Evolutionary conservation across 345 rosid species (phyloP).

Genomic region (Corymbia maculata): DNA sequence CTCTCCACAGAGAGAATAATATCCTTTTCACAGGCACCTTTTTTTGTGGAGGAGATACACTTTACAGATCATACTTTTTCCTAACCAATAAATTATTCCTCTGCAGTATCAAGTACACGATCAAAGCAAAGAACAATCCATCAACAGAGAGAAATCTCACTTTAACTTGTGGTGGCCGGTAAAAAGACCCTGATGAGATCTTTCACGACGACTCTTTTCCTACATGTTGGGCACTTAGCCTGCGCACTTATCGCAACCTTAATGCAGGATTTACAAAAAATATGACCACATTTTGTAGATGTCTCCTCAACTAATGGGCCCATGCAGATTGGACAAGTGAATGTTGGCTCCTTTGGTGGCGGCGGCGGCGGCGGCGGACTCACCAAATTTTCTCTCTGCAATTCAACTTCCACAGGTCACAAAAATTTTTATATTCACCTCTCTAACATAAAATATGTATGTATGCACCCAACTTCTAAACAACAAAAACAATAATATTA

Average conservation of each 20-base stretch:
- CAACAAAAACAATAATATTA: background rate
- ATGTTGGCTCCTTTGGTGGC: slow-evolving; percentile 58
- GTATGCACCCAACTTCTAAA: background rate
- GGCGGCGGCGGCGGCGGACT: slow-evolving; percentile 16
- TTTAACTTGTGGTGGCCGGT: slow-evolving; percentile 48
- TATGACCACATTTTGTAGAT: slow-evolving; percentile 94
- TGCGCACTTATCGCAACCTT: slow-evolving; percentile 43
- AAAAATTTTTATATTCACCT: background rate
- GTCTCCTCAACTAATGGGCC: slow-evolving; percentile 60
- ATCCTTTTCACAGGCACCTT: background rate
- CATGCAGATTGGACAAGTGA: slow-evolving; percentile 91
- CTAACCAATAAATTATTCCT: background rate
- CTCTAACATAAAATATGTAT: background rate
- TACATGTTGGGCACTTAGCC: slow-evolving; percentile 81
- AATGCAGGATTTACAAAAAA: slow-evolving; percentile 79
- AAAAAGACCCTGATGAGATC: slow-evolving; percentile 85
- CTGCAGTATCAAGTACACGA: background rate
- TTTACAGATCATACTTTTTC: background rate
- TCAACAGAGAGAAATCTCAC: background rate
- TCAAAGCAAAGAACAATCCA: background rate
- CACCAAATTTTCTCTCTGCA: slow-evolving; percentile 21
- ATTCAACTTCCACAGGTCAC: background rate
- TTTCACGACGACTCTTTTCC: slow-evolving; percentile 54
- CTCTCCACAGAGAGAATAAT: background rate
- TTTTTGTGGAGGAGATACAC: background rate